Percentiles rank a stretch among this genome's conserved stretches.
phyloP scores from a whole-genome alignment of 176 grass and related monocot species.

The Alloteropsis semialata region DNA sequence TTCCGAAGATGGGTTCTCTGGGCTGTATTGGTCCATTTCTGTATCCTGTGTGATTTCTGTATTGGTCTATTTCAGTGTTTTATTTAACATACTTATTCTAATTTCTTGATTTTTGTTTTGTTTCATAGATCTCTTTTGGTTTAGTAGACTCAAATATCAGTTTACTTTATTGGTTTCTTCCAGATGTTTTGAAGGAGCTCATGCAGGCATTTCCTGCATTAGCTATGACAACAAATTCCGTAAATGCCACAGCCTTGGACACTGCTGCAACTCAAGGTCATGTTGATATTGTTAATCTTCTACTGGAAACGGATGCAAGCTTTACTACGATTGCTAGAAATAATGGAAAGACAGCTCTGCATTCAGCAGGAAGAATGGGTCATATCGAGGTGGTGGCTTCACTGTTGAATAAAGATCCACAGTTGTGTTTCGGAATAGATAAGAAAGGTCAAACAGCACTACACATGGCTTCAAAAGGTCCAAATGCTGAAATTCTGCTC shows the following conservation, averaged over 20 bases:
- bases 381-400: constrained; percentile 78
- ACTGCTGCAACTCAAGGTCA: constrained; percentile 79
- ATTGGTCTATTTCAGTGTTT: too few species aligned
- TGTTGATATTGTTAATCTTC: constrained; percentile 72
- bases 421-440: constrained; percentile 75
- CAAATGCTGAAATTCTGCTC: constrained; percentile 68
- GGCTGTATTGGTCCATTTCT: too few species aligned
- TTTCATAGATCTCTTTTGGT: too few species aligned
- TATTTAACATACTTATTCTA: too few species aligned
- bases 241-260: constrained; percentile 88
- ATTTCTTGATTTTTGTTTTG: too few species aligned
- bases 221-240: constrained; percentile 82
- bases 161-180: neutral
- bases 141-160: neutral
- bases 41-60: too few species aligned
- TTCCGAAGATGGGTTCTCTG: too few species aligned
- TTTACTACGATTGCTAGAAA: constrained; percentile 82
- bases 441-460: constrained; percentile 90
- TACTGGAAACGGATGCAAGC: constrained; percentile 84
- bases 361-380: constrained; percentile 91
- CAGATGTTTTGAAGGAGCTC: constrained; percentile 85
- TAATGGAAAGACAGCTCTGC: constrained; percentile 82
- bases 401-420: constrained; percentile 67
- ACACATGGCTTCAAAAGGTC: constrained; percentile 90
- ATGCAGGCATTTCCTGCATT: constrained; percentile 70